Base-by-base conservation (phyloP, 2,329 filamentous ascomycete genomes). In the Fusarium chlamydosporum region DNA sequence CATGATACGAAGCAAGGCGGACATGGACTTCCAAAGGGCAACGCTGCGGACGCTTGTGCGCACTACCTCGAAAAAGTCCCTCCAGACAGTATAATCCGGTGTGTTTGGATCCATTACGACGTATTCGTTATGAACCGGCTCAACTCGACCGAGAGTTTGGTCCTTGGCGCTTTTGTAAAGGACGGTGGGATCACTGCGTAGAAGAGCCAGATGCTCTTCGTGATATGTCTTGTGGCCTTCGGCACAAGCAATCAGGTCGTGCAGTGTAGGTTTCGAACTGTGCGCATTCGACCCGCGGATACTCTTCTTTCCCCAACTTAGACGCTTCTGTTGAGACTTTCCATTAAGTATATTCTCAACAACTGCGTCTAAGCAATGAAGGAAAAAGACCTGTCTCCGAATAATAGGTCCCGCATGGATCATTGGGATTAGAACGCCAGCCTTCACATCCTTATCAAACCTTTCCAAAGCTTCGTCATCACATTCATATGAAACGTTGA, bases 401-500 rank as follows among this genome's bases (percentile, higher is more conserved):
- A 41, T 9, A 0, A 41, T 20, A 13, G 8, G 4, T 15, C 18
- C 5, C 2, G 8, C 38, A 4, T 20, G 38, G 5, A 18, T 13
- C 6, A 20, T 5, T 13, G 38, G 34, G 10, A 37, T 37, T 10
- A 37, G 3, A 18, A 29, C 7, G 1, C 29, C 29, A 10, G 29
- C 29, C 10, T 29, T 9, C 10, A 29, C 29, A 11, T 29, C 29
- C 29, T 29, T 9, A 8, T 37, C 8, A n/a, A 37, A n/a, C 34
- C 15, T 37, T 15, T 37, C 16, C 8, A 18, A 23, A 10, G 15
- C 38, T 8, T 41, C 38, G 16, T 37, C 34, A n/a, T 37, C 9
- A 7, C 15, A 16, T n/a, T 16, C 8, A 10, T 37, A 5, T 16
- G 40, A 42, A 26, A 80, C 63, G n/a, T 70, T 58, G 47, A 74